A percentile compares a stretch with the other conserved stretches of the same genome.
phyloP scores from a whole-genome alignment of 208 protist species.

The Histomonas meleagridis region DNA sequence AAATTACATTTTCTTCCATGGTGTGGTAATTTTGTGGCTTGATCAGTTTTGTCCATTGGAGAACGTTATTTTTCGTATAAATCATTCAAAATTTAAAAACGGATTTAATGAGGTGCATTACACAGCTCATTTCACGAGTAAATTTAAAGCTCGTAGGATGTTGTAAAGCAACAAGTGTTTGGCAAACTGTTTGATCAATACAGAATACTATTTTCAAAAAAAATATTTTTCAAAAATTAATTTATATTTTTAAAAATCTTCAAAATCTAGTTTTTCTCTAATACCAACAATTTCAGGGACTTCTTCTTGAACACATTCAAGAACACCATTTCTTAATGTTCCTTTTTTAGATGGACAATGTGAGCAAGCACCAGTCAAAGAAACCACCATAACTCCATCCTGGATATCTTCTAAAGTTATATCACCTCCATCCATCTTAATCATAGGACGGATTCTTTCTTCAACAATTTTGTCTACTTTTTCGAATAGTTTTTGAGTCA shows the following conservation, averaged over 20 bases:
- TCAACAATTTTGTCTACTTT: neutral
- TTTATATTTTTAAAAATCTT: neutral
- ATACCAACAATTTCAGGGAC: neutral
- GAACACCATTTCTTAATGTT: neutral
- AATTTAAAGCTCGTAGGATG: too few relatives aligned
- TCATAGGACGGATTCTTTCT: constrained; percentile 18
- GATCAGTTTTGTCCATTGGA: too few relatives aligned
- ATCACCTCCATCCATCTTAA: constrained; percentile 2
- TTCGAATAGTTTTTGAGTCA: too few relatives aligned
- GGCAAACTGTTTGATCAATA: too few relatives aligned
- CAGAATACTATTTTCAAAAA: too few relatives aligned
- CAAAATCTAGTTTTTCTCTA: neutral
- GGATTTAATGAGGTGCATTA: too few relatives aligned
- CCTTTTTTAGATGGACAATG: neutral
- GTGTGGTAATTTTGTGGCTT: neutral
- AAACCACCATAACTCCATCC: neutral
- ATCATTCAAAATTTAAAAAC: too few relatives aligned
- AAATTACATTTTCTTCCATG: neutral
- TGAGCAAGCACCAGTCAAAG: neutral
- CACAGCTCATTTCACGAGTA: too few relatives aligned
- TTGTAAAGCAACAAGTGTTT: too few relatives aligned
- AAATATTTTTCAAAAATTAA: too few relatives aligned
- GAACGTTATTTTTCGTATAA: too few relatives aligned
- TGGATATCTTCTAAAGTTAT: neutral
- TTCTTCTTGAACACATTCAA: constrained; percentile 1